These are phyloP conservation scores for Chrysanthemum lavandulifolium DNA, from an alignment of 129 eudicot genomes.

Conservation along the genomic window DNA sequence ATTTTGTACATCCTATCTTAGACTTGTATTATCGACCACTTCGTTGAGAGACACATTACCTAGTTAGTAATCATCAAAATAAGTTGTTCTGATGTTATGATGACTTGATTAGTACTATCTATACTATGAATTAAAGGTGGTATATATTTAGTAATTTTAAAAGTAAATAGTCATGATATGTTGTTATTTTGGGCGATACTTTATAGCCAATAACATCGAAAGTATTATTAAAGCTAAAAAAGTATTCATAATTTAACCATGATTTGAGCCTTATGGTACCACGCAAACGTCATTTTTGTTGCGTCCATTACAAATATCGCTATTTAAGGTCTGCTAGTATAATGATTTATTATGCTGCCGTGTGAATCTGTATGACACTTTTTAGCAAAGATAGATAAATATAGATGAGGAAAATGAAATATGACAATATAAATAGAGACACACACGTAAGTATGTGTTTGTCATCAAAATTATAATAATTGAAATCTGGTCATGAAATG, in stretches of 20 bases:
- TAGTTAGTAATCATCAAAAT: too few species aligned
- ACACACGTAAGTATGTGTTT: background rate
- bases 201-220: background rate
- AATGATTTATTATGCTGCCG: constrained; percentile 2
- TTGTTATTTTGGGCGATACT: background rate
- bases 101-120: too few species aligned
- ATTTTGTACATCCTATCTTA: too few species aligned
- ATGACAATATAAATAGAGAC: background rate
- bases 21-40: too few species aligned
- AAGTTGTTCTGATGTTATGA: too few species aligned
- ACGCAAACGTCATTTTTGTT: constrained; percentile 8
- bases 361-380: background rate
- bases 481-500: constrained; percentile 14
- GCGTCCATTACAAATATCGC: constrained; percentile 10
- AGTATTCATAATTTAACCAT: constrained; percentile 12
- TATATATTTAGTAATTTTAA: background rate
- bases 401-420: constrained; percentile 5
- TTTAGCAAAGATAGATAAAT: constrained; percentile 13
- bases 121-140: too few species aligned
- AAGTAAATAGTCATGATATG: background rate
- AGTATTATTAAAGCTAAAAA: background rate
- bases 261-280: constrained; percentile 3
- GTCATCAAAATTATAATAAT: background rate
- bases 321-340: background rate
- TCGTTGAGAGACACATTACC: too few species aligned